Conservation (phyloP, 805 yeast species). For the Candida montana region DNA sequence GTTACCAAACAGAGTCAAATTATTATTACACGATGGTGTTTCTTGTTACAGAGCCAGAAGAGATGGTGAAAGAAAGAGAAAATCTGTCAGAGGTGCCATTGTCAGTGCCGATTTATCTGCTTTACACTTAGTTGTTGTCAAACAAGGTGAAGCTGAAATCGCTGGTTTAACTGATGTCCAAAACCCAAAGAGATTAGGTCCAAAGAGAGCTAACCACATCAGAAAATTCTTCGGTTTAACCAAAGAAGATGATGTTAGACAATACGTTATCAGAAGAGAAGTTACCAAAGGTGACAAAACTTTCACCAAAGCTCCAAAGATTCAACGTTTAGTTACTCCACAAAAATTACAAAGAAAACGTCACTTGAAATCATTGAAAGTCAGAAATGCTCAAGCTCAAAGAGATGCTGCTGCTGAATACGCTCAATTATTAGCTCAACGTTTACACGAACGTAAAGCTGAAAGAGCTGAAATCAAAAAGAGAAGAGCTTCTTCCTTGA, state of each 20-base stretch:
- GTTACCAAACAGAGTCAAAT: conserved; percentile 99
- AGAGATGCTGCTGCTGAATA: conserved; percentile 99
- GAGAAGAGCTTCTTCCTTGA: conserved; percentile 99
- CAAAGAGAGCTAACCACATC: conserved; percentile 99
- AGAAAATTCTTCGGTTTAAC: conserved; percentile 98
- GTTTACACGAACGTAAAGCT: conserved; percentile 97
- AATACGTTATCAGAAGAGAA: conserved; percentile 97
- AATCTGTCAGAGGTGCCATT: conserved; percentile 99
- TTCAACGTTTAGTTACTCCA: conserved; percentile 99
- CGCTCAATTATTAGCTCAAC: conserved; percentile 97
- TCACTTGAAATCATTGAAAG: conserved; percentile 87
- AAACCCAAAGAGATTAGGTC: conserved; percentile 99
- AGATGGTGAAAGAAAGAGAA: conserved; percentile 99
- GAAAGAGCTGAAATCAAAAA: conserved; percentile 97
- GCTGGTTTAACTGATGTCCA: conserved; percentile 93
- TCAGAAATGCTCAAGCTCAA: conserved; percentile 96
- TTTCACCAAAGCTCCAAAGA: conserved; percentile 99
- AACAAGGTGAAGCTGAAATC: conserved; percentile 95
- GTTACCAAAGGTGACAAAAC: conserved; percentile 96
- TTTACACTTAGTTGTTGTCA: conserved; percentile 85
- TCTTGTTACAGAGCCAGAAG: conserved; percentile 99
- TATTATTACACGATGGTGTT: conserved; percentile 87
- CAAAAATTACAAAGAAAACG: conserved; percentile 99
- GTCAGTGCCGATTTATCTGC: conserved; percentile 97
- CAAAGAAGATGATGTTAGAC: conserved; percentile 85